Base-by-base conservation (phyloP, 1,284 basidiomycete species). In the Rhodotorula sp. region DNA sequence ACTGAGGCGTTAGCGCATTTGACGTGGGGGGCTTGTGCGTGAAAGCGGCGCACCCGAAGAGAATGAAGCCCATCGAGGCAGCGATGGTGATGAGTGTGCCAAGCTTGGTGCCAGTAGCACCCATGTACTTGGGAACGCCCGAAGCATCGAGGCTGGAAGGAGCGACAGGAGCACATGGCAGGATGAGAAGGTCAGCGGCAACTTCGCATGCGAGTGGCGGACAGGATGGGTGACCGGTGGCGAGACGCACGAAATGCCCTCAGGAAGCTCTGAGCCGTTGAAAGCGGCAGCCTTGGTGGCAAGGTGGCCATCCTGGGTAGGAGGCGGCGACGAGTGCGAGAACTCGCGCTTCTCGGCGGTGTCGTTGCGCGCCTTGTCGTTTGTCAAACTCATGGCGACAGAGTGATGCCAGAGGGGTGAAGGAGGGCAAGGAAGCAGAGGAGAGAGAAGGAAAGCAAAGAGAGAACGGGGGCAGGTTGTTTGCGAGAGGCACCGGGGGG, bases 21-120 rank as follows among this genome's bases (percentile, higher is more conserved):
- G 46, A 1, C 19, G 27, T 14, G 21, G 44, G 14, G 4, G 4
- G 16, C 17, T 7, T 14, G 42, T 13, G 21, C n/a, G 50, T 16
- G 57, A 41, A 56, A 41, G 27, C 17, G 41, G 61, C 71, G 52
- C 19, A 66, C 67, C 66, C 72, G 53, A 74, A 74, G 4, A 74
- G 50, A 4, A 60, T 66, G 67, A 74, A 74, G 53, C 70, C 72
- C 48, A 45, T 60, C 9, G 64, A 68, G 23, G 72, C 69, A 5
- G 69, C 67, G 19, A 71, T 64, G 7, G 72, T 74, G 52, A 74
- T 62, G 4, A 67, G 23, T 23, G 55, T 56, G 23, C 57, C 67
- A n/a, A 74, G 64, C 55, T 60, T 68, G 64, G 45, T 58, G 42
- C 72, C 72, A 16, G 14, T 53, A 3, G 61, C 34, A 21, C 72